Conservation (phyloP, 2,329 filamentous ascomycete species). For the Colletotrichum sp. region DNA sequence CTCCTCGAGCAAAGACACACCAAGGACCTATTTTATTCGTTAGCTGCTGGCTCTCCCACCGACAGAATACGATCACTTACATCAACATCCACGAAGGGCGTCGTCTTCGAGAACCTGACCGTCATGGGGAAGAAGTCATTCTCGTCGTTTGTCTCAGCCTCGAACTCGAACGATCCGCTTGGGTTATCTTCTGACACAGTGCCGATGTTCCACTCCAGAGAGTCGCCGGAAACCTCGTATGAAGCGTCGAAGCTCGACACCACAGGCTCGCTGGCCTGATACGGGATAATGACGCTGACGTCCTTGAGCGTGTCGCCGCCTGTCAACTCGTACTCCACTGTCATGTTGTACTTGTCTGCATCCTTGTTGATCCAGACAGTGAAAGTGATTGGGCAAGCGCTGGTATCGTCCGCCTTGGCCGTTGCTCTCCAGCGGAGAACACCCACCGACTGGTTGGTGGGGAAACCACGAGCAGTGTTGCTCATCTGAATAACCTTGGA, state of each 20-base stretch:
- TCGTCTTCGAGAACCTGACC: constrained; percentile 84
- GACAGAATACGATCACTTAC: constrained; percentile 60
- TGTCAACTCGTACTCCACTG: constrained; percentile 93
- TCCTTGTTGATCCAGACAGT: constrained; percentile 98
- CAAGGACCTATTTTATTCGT: constrained; percentile 54
- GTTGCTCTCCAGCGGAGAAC: constrained; percentile 92
- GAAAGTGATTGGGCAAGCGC: constrained; percentile 89
- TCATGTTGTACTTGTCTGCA: constrained; percentile 83
- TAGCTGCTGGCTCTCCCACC: background rate
- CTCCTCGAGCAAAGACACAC: constrained; percentile 75
- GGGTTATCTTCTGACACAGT: constrained; percentile 82
- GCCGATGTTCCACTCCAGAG: constrained; percentile 92
- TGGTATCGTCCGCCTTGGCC: constrained; percentile 79
- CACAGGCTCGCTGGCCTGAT: constrained; percentile 80
- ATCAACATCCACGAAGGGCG: constrained; percentile 90
- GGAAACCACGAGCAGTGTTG: constrained; percentile 87
- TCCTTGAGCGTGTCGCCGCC: constrained; percentile 80
- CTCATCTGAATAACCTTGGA: constrained; percentile 88
- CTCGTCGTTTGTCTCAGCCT: constrained; percentile 85
- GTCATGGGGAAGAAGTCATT: constrained; percentile 98
- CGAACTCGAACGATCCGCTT: constrained; percentile 92
- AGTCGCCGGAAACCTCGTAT: constrained; percentile 93
- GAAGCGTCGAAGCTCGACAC: constrained; percentile 93
- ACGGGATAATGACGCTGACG: constrained; percentile 88
- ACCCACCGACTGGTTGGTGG: constrained; percentile 90